phyloP scores from a whole-genome alignment of 345 rosid genomes.

The Melastoma malabathricum region DNA sequence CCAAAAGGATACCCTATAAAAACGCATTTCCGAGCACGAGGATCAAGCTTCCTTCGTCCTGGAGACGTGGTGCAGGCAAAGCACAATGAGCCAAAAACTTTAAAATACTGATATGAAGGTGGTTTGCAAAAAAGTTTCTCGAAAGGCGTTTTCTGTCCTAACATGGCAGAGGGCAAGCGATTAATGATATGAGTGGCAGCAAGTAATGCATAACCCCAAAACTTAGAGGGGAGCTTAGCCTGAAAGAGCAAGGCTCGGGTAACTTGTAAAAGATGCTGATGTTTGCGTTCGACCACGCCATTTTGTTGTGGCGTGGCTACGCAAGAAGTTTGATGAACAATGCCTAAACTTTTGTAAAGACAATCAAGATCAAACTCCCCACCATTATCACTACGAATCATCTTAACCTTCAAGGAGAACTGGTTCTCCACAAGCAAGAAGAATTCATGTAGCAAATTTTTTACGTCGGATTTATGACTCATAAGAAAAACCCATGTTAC shows the following conservation, averaged over 20 bases:
- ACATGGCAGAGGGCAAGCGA: background rate
- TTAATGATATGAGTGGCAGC: too few relatives aligned
- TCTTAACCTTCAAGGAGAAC: background rate
- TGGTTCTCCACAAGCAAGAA: too few relatives aligned
- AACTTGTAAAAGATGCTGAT: too few relatives aligned
- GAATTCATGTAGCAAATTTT: too few relatives aligned
- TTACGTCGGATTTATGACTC: background rate
- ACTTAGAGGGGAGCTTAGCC: background rate
- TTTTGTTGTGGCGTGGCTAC: too few relatives aligned
- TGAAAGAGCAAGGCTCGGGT: too few relatives aligned
- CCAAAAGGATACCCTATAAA: too few relatives aligned
- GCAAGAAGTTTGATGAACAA: too few relatives aligned
- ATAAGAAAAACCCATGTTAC: background rate
- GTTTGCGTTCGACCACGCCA: too few relatives aligned
- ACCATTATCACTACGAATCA: background rate
- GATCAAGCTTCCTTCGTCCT: too few relatives aligned
- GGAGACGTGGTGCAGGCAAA: background rate
- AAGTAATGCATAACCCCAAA: conserved; percentile 1
- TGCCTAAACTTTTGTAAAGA: background rate
- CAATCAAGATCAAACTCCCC: background rate
- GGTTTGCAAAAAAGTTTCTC: background rate
- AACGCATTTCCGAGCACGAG: too few relatives aligned
- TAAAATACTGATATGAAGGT: background rate
- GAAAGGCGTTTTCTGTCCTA: background rate
- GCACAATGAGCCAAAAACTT: background rate